These are phyloP conservation scores for Houttuynia cordata DNA, from an alignment of 164 flowering plant genomes.

Conservation along the genomic window DNA sequence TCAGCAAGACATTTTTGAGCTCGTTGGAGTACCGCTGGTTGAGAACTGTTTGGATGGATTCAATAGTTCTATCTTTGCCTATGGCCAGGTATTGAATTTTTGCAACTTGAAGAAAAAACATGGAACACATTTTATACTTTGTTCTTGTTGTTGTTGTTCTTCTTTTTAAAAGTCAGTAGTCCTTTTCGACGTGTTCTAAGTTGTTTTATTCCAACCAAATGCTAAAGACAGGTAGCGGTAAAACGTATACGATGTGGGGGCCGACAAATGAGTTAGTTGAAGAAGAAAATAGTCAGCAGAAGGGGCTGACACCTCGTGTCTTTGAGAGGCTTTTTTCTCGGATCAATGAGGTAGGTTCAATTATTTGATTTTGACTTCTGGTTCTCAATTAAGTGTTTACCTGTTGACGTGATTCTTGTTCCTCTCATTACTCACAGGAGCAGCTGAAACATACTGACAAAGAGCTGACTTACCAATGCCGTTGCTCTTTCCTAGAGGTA, in stretches of 20 bases:
- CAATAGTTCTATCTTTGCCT: conserved; percentile 95
- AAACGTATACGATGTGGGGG: conserved; percentile 97
- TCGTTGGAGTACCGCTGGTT: conserved; percentile 79
- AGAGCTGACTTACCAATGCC: conserved; percentile 77
- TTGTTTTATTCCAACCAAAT: not conserved
- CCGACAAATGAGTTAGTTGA: conserved; percentile 79
- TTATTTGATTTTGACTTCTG: not conserved
- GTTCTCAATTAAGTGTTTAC: not conserved
- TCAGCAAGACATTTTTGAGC: conserved; percentile 76
- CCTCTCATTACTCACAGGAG: conserved; percentile 37
- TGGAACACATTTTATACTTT: not conserved
- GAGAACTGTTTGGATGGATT: conserved; percentile 94
- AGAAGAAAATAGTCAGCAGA: conserved; percentile 18
- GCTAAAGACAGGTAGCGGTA: conserved; percentile 89
- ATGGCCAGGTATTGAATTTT: conserved; percentile 67
- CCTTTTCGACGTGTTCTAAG: no score
- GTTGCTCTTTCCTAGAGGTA: conserved; percentile 98
- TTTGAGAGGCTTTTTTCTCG: conserved; percentile 70
- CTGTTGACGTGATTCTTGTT: not conserved
- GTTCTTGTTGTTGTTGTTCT: not conserved
- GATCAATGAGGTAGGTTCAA: conserved; percentile 53
- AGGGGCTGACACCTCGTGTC: conserved; percentile 89
- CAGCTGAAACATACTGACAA: conserved; percentile 73
- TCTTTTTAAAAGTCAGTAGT: no score
- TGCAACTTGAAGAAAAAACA: not conserved